Conservation (phyloP, 2,329 filamentous ascomycete genomes). For the Neofusicoccum laricinum region DNA sequence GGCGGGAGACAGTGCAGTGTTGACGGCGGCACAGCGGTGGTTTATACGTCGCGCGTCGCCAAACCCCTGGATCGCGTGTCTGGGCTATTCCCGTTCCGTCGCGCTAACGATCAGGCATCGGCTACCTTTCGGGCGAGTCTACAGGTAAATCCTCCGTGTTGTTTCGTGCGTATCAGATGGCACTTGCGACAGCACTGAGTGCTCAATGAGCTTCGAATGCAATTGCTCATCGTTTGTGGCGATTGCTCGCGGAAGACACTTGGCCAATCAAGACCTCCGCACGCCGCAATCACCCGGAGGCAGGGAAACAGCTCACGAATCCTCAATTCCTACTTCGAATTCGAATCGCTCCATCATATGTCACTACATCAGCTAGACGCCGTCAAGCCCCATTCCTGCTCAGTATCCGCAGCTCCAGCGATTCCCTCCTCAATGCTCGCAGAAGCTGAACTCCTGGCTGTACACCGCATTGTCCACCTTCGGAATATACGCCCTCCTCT, state of each 20-base stretch:
- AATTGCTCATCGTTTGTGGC: background rate
- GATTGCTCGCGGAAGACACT: background rate
- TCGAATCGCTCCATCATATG: no score
- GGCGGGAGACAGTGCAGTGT: background rate
- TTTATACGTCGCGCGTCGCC: background rate
- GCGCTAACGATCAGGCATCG: background rate
- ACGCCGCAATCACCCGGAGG: background rate
- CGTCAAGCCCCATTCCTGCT: no score
- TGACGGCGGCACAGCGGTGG: background rate
- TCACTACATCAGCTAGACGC: no score
- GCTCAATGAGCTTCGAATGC: background rate
- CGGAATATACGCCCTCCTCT: no score
- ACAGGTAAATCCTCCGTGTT: background rate
- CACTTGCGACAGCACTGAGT: background rate
- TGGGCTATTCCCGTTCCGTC: background rate
- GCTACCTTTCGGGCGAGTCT: no score
- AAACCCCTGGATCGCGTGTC: background rate
- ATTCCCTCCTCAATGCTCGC: no score
- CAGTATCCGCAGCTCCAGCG: no score
- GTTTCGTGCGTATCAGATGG: background rate
- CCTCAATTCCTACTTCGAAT: no score
- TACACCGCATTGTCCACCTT: no score
- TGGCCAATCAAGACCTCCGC: background rate
- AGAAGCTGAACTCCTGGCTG: no score
- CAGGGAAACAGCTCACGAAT: no score